Percentiles rank a stretch among this genome's conserved stretches.
phyloP scores from a whole-genome alignment of 495 filamentous ascomycete genomes.

The Corynascus novoguineensis region DNA sequence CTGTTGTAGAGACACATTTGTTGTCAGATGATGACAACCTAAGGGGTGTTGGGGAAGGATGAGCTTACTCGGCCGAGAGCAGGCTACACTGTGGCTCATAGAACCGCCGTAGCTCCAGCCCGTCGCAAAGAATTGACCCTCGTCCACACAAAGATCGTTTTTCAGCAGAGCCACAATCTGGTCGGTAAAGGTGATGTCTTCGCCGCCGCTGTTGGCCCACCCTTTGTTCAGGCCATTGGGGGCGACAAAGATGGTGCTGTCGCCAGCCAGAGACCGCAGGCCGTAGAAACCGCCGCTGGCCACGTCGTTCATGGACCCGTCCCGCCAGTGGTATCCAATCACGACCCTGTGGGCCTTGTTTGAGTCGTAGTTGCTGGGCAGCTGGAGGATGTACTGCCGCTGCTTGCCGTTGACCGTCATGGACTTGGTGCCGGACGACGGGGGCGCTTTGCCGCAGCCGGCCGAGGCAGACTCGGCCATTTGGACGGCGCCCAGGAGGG shows the following conservation, averaged over 20 bases:
- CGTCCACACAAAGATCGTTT: conserved; percentile 41
- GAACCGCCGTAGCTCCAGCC: conserved; percentile 47
- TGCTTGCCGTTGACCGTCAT: conserved; percentile 28
- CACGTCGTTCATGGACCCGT: conserved; percentile 34
- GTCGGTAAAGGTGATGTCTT: conserved; percentile 41
- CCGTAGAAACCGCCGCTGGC: conserved; percentile 30
- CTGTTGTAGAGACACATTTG: conserved; percentile 8
- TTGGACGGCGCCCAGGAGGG: conserved; percentile 8
- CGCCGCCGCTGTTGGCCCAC: conserved; percentile 41
- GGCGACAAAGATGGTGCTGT: conserved; percentile 41
- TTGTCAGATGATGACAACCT: conserved; percentile 9
- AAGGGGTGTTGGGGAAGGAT: background rate
- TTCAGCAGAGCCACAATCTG: conserved; percentile 33
- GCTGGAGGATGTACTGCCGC: conserved; percentile 36
- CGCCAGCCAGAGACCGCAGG: conserved; percentile 32
- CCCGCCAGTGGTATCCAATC: conserved; percentile 38
- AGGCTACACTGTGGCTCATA: conserved; percentile 45
- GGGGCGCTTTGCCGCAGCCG: conserved; percentile 38
- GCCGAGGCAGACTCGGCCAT: conserved; percentile 21
- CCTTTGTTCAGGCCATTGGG: conserved; percentile 42
- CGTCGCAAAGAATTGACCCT: conserved; percentile 38
- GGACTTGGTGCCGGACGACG: conserved; percentile 28
- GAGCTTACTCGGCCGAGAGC: conserved; percentile 32
- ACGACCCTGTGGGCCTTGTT: conserved; percentile 36
- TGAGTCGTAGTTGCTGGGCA: conserved; percentile 40